Conservation (phyloP, 306 rosid genomes). For the Lotus japonicus region DNA sequence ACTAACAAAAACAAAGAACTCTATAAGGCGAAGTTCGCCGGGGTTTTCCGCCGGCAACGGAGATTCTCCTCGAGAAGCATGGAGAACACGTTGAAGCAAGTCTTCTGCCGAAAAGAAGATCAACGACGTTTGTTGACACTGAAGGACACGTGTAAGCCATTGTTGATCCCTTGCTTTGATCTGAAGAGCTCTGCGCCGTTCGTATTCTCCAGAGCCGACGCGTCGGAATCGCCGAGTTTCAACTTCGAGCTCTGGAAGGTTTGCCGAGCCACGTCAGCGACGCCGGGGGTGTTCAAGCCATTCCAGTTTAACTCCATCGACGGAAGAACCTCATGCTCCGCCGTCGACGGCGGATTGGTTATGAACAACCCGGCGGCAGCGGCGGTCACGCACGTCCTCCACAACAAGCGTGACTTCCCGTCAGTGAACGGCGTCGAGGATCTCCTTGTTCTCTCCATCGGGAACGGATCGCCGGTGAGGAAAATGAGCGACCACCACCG, state of each 20-base stretch:
- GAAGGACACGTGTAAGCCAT: conserved; percentile 82
- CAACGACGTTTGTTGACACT: conserved; percentile 50
- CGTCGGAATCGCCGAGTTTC: conserved; percentile 79
- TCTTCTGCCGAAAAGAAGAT: conserved; percentile 41
- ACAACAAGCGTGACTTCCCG: conserved; percentile 90
- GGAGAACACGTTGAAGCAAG: conserved; percentile 7
- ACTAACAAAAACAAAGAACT: conserved; percentile 29
- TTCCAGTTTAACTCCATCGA: conserved; percentile 62
- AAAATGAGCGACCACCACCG: conserved; percentile 25
- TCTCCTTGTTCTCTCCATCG: conserved; percentile 63
- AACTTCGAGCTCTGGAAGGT: conserved; percentile 90
- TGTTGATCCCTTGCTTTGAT: conserved; percentile 90
- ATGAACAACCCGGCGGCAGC: conserved; percentile 95
- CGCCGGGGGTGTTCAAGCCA: conserved; percentile 65
- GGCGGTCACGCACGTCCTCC: conserved; percentile 83
- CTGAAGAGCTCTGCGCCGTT: conserved; percentile 86
- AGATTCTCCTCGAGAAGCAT: conserved; percentile 31
- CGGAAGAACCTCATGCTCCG: conserved; percentile 72
- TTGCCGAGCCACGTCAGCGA: conserved; percentile 82
- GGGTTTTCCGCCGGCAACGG: conserved; percentile 42
- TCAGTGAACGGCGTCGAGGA: conserved; percentile 80
- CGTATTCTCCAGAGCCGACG: conserved; percentile 95
- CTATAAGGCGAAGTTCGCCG: conserved; percentile 25
- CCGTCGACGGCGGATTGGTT: conserved; percentile 83
- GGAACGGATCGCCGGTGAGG: conserved; percentile 50